Evolutionary conservation across 192 early-diverging fungal species (phyloP).

Genomic region (Rhizoclosmatium globosum): DNA sequence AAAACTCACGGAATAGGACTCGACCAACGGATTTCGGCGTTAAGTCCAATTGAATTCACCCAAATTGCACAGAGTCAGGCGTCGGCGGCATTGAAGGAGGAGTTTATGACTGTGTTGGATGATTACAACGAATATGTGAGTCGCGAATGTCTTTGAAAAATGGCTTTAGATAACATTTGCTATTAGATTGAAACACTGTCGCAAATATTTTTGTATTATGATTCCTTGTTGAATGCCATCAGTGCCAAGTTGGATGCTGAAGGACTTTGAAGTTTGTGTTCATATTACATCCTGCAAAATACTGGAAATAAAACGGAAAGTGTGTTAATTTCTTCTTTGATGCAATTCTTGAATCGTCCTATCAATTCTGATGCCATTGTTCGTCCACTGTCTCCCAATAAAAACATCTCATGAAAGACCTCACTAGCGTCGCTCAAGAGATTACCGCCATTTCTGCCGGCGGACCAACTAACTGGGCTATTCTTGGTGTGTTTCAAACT

Average conservation of each 20-base stretch:
- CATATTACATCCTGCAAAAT: too few species aligned
- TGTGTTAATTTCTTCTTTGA: neutral
- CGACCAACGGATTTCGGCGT: constrained; percentile 25
- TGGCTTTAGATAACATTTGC: neutral
- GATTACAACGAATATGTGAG: constrained; percentile 38
- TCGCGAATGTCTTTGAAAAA: neutral
- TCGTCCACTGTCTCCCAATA: too few species aligned
- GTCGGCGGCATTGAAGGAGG: constrained; percentile 27
- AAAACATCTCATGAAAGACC: constrained; percentile 19
- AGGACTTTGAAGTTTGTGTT: constrained; percentile 8
- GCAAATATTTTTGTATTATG: constrained; percentile 39
- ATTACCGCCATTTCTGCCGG: constrained; percentile 25
- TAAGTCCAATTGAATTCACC: constrained; percentile 35
- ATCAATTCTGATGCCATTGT: too few species aligned
- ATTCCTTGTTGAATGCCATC: constrained; percentile 32
- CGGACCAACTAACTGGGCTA: constrained; percentile 26
- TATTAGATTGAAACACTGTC: constrained; percentile 33
- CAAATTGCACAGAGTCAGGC: constrained; percentile 27
- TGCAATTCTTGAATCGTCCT: neutral
- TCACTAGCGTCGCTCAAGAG: constrained; percentile 16
- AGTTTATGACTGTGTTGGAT: constrained; percentile 35
- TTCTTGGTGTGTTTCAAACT: constrained; percentile 6
- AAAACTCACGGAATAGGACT: constrained; percentile 7
- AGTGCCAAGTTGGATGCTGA: constrained; percentile 29
- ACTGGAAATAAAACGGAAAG: neutral